These are phyloP conservation scores for Ceratocystiopsis sp. DNA, from an alignment of 2,329 filamentous ascomycete genomes.

Conservation along the genomic window DNA sequence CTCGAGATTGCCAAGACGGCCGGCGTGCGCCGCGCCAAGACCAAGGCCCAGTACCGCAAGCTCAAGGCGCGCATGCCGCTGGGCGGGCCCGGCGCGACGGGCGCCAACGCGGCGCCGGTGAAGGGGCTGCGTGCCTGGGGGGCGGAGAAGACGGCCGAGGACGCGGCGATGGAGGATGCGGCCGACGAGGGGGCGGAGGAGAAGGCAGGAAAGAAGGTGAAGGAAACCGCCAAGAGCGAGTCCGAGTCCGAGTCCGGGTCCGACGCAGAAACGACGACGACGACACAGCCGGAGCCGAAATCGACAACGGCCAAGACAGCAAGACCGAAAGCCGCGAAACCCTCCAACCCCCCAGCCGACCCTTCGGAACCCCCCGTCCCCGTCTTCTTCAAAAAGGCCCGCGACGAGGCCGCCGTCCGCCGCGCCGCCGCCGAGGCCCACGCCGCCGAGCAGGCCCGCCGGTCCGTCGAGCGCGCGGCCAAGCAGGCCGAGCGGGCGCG, in stretches of 20 bases:
- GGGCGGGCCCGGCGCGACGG: constrained; percentile 12
- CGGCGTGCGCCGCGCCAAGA: constrained; percentile 80
- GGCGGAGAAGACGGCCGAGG: no score
- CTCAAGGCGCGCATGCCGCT: constrained; percentile 42
- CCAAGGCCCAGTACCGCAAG: constrained; percentile 85
- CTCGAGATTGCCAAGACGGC: constrained; percentile 57
- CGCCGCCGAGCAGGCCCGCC: constrained; percentile 47
- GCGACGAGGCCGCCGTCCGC: constrained; percentile 42
- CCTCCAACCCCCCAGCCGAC: no score
- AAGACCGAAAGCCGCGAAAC: no score
- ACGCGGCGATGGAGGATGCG: no score
- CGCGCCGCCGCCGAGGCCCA: constrained; percentile 25
- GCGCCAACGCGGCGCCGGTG: constrained; percentile 21
- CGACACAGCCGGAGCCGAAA: neutral
- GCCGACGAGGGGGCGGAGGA: no score
- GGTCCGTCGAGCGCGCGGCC: constrained; percentile 45
- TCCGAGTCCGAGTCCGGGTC: constrained; percentile 19
- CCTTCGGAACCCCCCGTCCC: neutral
- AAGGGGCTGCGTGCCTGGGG: no score
- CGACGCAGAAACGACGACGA: constrained; percentile 17
- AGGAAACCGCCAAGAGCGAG: constrained; percentile 11
- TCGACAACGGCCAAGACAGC: no score
- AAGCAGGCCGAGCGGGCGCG: constrained; percentile 24
- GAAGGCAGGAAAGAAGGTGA: no score
- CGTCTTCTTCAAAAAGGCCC: neutral